Evolutionary conservation across 331 rosid genomes (phyloP).

Genomic region (Acacia concinna): DNA sequence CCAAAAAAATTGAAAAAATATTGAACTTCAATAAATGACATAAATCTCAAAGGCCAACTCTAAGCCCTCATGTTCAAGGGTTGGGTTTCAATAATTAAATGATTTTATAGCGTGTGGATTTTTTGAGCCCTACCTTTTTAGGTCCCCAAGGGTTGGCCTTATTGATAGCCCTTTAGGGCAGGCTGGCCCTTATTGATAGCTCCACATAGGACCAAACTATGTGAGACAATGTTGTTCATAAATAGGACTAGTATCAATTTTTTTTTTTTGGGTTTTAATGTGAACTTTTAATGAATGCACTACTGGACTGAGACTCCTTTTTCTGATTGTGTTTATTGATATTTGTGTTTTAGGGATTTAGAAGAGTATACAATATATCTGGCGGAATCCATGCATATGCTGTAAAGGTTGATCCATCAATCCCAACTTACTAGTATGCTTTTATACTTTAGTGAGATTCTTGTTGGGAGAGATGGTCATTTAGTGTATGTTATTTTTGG

Average conservation of each 20-base stretch:
- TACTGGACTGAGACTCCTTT: background rate
- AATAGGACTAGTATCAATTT: background rate
- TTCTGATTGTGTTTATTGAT: background rate
- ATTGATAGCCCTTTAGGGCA: too few species aligned
- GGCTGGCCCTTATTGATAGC: too few species aligned
- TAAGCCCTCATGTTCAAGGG: too few species aligned
- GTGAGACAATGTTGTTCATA: too few species aligned
- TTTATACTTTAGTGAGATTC: background rate
- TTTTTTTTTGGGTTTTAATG: background rate
- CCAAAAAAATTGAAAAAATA: too few species aligned
- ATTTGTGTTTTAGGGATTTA: conserved; percentile 51
- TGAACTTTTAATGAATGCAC: background rate
- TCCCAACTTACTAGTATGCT: conserved; percentile 53
- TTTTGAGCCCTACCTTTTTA: too few species aligned
- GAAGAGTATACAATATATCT: conserved; percentile 54
- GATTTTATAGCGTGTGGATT: too few species aligned
- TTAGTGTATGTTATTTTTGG: background rate
- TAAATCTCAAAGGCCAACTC: too few species aligned
- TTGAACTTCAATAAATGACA: too few species aligned
- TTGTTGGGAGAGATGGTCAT: background rate
- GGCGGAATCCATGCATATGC: conserved; percentile 71
- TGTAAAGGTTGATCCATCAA: conserved; percentile 50
- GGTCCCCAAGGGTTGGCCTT: too few species aligned
- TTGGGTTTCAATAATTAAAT: too few species aligned
- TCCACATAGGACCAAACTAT: too few species aligned